phyloP scores from a whole-genome alignment of 2,329 filamentous ascomycete species.

The Colletotrichum sp. region DNA sequence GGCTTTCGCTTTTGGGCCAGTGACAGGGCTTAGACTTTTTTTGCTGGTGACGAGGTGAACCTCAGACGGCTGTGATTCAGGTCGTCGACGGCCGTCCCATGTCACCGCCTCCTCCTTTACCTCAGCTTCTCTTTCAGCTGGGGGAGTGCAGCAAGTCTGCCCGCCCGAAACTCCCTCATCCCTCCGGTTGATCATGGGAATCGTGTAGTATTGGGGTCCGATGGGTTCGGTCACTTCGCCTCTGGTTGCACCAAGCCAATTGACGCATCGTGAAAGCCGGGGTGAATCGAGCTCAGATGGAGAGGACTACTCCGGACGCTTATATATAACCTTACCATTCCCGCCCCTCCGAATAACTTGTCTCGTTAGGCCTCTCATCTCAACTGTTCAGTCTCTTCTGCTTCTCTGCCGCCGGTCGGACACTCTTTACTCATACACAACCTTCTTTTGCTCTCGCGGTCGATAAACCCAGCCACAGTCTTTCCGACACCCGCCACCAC shows the following conservation, averaged over 20 bases:
- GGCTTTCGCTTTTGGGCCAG: background rate
- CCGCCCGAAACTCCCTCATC: background rate
- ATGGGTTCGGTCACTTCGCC: background rate
- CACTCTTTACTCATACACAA: background rate
- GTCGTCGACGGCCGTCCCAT: background rate
- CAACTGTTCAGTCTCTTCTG: slow-evolving; percentile 8
- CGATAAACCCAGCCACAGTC: background rate
- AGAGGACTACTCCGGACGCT: background rate
- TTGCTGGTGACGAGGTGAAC: background rate
- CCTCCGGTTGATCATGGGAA: background rate
- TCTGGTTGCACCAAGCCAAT: background rate
- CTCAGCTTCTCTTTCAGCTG: background rate
- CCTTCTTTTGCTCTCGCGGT: background rate
- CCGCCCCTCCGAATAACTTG: background rate
- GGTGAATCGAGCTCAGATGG: background rate
- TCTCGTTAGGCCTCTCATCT: background rate
- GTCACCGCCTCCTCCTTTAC: background rate
- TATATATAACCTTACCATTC: background rate
- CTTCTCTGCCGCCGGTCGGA: slow-evolving; percentile 19
- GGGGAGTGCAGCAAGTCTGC: background rate
- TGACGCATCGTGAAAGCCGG: background rate
- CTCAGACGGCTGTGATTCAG: slow-evolving; percentile 3
- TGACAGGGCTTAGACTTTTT: background rate
- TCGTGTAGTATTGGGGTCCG: background rate
- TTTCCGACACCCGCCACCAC: background rate